Base-by-base conservation (phyloP, 176 grass and related monocot species). In the Tillandsia leiboldiana region DNA sequence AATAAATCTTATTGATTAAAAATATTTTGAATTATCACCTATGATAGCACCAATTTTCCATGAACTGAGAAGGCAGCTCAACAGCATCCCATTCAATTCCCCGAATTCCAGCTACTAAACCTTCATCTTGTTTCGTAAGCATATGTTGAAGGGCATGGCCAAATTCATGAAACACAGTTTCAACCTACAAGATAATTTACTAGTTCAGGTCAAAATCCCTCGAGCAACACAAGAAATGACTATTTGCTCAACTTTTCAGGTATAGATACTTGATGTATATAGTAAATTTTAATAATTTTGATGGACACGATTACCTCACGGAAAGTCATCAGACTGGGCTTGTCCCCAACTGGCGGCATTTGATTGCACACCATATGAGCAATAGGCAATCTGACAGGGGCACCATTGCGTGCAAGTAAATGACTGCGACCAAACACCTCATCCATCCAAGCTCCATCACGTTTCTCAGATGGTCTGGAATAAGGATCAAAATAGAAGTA, bases 31-130 rank as follows among this genome's bases (percentile, higher is more conserved):
- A 27, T 51, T 57, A 64, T 51, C 87, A 97, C 94, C 88, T 92
- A 64, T 97, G 94, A 51, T 97, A 97, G 79, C 94, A 97, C 94
- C 94, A 97, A 56, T 97, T 97, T 70, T 97, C 94, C 94, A 97
- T 97, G 73, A 97, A 97, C 54, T 97, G 94, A 49, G 94, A 97
- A 53, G 94, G 94, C 70, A 97, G 77, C 67, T 97, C 94, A 62
- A 97, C 86, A 2, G 94, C 94, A 92, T 97, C 94, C 94, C 94
- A 97, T 78, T 97, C 94, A 68, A 97, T 87, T 53, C 94, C 89
- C 49, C 89, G 85, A 69, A 97, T 97, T 69, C 94, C 94, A 76
- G 94, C 81, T 56, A 97, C 89, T 72, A 85, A 86, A 1, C 86
- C 89, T 79, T 97, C 94, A 79, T 97, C 94, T 85, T 97, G 86